Base-by-base conservation (phyloP, 2,329 filamentous ascomycete species). In the Bipolaris gigantea region DNA sequence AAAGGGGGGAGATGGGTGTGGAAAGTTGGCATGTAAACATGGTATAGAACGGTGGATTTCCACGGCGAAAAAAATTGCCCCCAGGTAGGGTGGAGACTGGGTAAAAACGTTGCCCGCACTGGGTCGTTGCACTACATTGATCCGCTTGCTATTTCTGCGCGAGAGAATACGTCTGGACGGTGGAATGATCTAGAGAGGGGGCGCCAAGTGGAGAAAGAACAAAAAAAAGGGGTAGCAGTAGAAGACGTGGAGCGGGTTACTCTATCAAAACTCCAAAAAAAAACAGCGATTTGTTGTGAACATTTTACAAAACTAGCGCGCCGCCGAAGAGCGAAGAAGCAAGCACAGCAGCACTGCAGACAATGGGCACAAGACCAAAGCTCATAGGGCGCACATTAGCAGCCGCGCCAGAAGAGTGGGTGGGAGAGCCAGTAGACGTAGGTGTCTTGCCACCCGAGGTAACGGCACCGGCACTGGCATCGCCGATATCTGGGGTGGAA, bases 251-350 rank as follows among this genome's bases (percentile, higher is more conserved):
- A n/a, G n/a, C n/a, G n/a, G n/a, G n/a, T n/a, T n/a, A n/a, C n/a
- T n/a, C n/a, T n/a, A n/a, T n/a, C n/a, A n/a, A n/a, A n/a, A n/a
- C n/a, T n/a, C n/a, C n/a, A n/a, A n/a, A n/a, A n/a, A n/a, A n/a
- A n/a, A n/a, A n/a, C n/a, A n/a, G n/a, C 27, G 9, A 13, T n/a
- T 1, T 13, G 11, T 19, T 19, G 8, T 4, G 2, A 19, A 6
- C 11, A 23, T 27, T 38, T 65, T 65, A 69, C 73, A 79, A 65
- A 54, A 78, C 62, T 46, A 81, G 68, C 50, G 74, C 62, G 51
- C 81, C 82, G 34, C 83, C 83, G 55, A 85, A 76, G 13, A 86
- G 53, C 15, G 80, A 79, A 40, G 81, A 84, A 50, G 80, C 56
- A 35, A 81, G 63, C 9, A 85, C 79, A 21, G 83, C 76, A 38